Evolutionary conservation across 108 stramenopile species (phyloP).

Genomic region (Hondaea fermentalgiana): DNA sequence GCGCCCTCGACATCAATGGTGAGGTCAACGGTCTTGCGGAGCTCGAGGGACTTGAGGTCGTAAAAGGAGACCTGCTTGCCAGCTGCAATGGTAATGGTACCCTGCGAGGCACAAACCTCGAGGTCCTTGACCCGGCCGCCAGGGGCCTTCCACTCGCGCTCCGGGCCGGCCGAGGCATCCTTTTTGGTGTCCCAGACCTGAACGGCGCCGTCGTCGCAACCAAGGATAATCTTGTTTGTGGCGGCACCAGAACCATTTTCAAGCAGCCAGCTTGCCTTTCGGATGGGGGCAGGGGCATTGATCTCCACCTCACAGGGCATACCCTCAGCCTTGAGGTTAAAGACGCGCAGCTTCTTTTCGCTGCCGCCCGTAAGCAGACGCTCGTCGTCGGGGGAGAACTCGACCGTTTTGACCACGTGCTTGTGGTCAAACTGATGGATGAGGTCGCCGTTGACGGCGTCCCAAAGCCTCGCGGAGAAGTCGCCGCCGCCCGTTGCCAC

Average conservation of each 20-base stretch:
- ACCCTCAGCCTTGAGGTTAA: slow-evolving; percentile 43
- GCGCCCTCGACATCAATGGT: slow-evolving; percentile 1
- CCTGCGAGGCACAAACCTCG: neutral
- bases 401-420: slow-evolving; percentile 90
- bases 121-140: neutral
- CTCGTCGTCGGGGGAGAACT: slow-evolving; percentile 69
- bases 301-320: neutral
- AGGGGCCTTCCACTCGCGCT: neutral
- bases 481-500: slow-evolving; percentile 69
- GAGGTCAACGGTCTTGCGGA: neutral
- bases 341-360: slow-evolving; percentile 79
- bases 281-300: neutral
- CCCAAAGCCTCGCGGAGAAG: slow-evolving; percentile 47
- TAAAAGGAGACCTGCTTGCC: neutral
- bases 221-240: neutral
- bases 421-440: slow-evolving; percentile 63
- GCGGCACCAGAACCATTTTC: neutral
- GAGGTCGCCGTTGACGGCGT: slow-evolving; percentile 46
- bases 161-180: neutral
- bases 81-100: neutral
- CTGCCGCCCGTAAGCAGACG: slow-evolving; percentile 82
- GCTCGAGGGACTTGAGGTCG: neutral
- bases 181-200: neutral
- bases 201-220: neutral
- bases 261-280: neutral